These are phyloP conservation scores for Boletus eberwhitei DNA, from an alignment of 768 basidiomycete genomes.

Conservation along the genomic window DNA sequence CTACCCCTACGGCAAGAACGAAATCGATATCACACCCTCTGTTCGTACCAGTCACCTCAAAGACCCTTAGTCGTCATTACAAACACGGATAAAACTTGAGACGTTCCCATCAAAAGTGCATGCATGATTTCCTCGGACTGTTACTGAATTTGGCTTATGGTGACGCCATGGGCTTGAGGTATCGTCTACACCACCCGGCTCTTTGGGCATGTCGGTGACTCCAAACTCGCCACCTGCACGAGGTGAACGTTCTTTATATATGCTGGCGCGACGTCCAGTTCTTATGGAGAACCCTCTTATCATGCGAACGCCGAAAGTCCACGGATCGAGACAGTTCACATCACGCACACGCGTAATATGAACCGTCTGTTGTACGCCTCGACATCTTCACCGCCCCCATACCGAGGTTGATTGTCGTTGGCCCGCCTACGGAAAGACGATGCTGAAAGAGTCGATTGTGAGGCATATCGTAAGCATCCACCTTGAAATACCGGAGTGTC, in stretches of 20 bases:
- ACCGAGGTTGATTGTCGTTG: conserved; percentile 2
- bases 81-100: background rate
- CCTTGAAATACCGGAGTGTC: conserved; percentile 17
- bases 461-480: conserved; percentile 15
- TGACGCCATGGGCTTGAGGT: background rate
- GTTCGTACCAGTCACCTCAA: background rate
- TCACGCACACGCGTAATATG: background rate
- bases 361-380: background rate
- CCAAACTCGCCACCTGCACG: background rate
- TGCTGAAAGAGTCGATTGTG: conserved; percentile 22
- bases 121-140: no score
- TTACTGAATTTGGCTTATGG: background rate
- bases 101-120: background rate
- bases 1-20: background rate
- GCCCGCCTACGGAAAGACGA: conserved; percentile 3
- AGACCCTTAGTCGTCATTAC: background rate
- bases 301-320: background rate
- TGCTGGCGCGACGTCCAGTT: background rate
- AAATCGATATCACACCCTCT: background rate
- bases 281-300: background rate
- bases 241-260: background rate
- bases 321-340: background rate
- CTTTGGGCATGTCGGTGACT: background rate
- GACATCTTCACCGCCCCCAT: background rate
- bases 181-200: background rate